Base-by-base conservation (phyloP, 805 yeast genomes). In the Saccharomycopsis vini region DNA sequence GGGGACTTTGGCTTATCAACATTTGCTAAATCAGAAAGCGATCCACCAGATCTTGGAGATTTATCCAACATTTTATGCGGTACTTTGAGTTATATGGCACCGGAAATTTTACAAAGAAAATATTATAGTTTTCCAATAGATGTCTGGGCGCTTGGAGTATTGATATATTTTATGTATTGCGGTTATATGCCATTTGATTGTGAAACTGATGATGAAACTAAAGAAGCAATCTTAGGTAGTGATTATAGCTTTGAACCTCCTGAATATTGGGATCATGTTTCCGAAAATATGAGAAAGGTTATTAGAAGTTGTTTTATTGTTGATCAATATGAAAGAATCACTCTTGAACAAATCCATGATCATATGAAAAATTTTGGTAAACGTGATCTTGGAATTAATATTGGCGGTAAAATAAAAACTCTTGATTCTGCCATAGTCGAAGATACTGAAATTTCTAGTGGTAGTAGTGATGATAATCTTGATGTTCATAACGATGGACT, bases 1-100 rank as follows among this genome's bases (percentile, higher is more conserved):
- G 81, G 90, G 30, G 95, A 86, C 61, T 86, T 86, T 57, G 95
- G 95, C 29, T 81, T 86, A 29, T 82, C 94, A 18, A 32, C 44
- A 7, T 35, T 34, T 26, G 38, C 36, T 5, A 15, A 33, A 42
- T 62, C 61, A 22, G 53, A 22, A 42, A 49, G 36, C 56, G 63
- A 52, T 55, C 60, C 52, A 49, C 60, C 45, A 47, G 61, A 61
- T 58, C 69, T 23, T 28, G 33, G 35, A 19, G 36, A 42, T 18
- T 30, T 45, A 21, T 33, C 45, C 49, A 58, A 65, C 49, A 66
- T 81, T 46, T 61, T 77, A 31, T 68, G 81, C 54, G 90, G 90
- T 0, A 82, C 90, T 1, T 70, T 81, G 5, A 78, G 84, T 18
- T 81, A 81, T 59, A 75, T 81, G 72, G 81, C 89, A 0, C 90